Percentiles rank a stretch among this genome's conserved stretches.
Conservation (phyloP, 164 flowering plant genomes). For the Stephania cephalantha region DNA sequence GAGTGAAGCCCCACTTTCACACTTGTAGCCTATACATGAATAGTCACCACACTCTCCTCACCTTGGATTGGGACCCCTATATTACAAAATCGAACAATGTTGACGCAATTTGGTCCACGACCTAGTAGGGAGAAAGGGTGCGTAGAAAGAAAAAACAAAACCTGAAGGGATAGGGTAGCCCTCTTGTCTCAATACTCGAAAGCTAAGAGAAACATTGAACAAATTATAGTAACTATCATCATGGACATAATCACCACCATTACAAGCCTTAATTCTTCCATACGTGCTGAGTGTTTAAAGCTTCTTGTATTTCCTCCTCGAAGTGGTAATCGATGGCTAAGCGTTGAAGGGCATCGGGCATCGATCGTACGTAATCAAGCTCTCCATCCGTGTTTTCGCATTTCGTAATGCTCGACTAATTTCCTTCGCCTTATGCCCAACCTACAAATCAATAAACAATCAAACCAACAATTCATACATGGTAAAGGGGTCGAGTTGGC, state of each 20-base stretch:
- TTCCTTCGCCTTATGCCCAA: neutral
- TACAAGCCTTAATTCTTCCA: neutral
- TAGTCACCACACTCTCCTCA: too few relatives aligned
- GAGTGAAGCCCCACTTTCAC: too few relatives aligned
- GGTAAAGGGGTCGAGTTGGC: neutral
- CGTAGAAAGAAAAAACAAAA: too few relatives aligned
- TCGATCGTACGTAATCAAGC: too few relatives aligned
- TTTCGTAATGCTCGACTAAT: neutral
- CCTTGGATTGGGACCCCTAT: too few relatives aligned
- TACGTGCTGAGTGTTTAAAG: constrained; percentile 10
- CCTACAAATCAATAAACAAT: neutral
- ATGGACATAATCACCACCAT: neutral
- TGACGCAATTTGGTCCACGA: too few relatives aligned
- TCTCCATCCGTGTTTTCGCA: constrained; percentile 2
- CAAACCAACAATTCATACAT: neutral
- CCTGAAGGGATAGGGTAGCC: constrained; percentile 18
- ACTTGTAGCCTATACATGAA: too few relatives aligned
- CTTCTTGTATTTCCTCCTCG: constrained; percentile 20
- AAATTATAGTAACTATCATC: neutral
- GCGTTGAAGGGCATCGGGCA: constrained; percentile 30
- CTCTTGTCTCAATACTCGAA: constrained; percentile 25
- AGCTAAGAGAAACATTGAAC: constrained; percentile 22
- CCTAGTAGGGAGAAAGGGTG: too few relatives aligned
- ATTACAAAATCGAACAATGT: too few relatives aligned
- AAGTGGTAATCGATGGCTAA: constrained; percentile 30